Base-by-base conservation (phyloP, 2,329 filamentous ascomycete species). In the Trichoderma koningii region DNA sequence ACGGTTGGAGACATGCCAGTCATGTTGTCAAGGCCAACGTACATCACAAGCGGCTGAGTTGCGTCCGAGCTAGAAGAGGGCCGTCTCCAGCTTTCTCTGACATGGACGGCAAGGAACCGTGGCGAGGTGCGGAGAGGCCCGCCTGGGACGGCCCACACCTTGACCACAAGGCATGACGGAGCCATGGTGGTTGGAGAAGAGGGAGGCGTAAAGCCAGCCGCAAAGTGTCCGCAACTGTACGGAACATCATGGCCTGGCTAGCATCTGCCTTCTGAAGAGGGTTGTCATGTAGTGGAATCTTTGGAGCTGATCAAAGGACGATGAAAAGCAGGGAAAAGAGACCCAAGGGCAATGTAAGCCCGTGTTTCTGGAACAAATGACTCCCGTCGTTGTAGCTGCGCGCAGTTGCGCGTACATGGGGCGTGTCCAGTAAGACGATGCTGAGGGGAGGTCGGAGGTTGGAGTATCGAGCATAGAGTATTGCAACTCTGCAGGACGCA, bases 101-200 rank as follows among this genome's bases (percentile, higher is more conserved):
- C 34, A 21, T 57, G 51, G 51, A 47, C 60, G 59, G 51, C 26
- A 57, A 34, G 28, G 48, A 34, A 5, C 42, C 34, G 34, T 52
- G 38, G 61, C 28, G 56, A 14, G 26, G 50, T 42, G 44, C 64
- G 64, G 64, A 56, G 50, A 52, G 51, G 64, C 38, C 64, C 64
- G 64, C 23, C 59, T 66, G 59, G 64, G 64, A 66, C 59, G 64
- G 64, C 44, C 64, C 64, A 66, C 38, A 45, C 52, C 52, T 56
- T 57, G 44, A 21, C 26, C 38, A 65, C n/a, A 30, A 41, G 50
- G 21, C 42, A 26, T 48, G 55, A 48, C 21, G 48, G 50, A 55
- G 48, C 56, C 47, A 55, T 62, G 62, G 38, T 21, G 21, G 28
- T 38, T 34, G 26, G 55, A 61, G 21, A 45, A 61, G 34, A 38